Evolutionary conservation across 192 early-diverging fungal genomes (phyloP).

Genomic region (Linnemannia exigua): DNA sequence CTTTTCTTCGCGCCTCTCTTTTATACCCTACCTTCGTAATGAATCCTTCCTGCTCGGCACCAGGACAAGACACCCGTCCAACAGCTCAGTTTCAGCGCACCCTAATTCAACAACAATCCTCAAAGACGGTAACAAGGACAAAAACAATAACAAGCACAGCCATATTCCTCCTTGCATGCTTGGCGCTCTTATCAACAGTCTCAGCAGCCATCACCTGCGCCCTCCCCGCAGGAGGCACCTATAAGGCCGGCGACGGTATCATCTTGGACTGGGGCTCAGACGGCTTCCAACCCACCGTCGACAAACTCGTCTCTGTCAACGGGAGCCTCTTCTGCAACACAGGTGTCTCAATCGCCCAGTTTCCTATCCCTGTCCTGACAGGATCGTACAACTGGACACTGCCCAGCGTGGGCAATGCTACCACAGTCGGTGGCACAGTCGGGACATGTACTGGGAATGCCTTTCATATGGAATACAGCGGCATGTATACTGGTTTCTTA

Average conservation of each 20-base stretch:
- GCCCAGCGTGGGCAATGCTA: conserved; percentile 47
- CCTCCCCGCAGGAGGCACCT: conserved; percentile 33
- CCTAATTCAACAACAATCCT: background rate
- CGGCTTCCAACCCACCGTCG: conserved; percentile 18
- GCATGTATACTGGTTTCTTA: conserved; percentile 16
- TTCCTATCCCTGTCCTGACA: conserved; percentile 24
- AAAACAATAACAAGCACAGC: background rate
- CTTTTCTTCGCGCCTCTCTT: no score
- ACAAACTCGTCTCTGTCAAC: conserved; percentile 29
- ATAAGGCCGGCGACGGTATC: conserved; percentile 45
- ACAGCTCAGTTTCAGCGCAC: background rate
- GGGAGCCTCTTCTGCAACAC: conserved; percentile 35
- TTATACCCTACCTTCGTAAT: background rate
- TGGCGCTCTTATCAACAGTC: background rate
- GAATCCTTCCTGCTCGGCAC: background rate
- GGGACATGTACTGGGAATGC: conserved; percentile 34
- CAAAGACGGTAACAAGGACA: background rate
- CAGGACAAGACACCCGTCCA: background rate
- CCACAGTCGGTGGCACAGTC: conserved; percentile 19
- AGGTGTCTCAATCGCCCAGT: conserved; percentile 17
- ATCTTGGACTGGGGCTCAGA: conserved; percentile 38
- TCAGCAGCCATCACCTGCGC: conserved; percentile 42
- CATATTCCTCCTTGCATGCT: background rate
- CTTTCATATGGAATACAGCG: conserved; percentile 46
- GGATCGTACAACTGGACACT: conserved; percentile 41